Evolutionary conservation across 176 grass and related monocot species (phyloP).

Genomic region (Miscanthus lutarioriparius): DNA sequence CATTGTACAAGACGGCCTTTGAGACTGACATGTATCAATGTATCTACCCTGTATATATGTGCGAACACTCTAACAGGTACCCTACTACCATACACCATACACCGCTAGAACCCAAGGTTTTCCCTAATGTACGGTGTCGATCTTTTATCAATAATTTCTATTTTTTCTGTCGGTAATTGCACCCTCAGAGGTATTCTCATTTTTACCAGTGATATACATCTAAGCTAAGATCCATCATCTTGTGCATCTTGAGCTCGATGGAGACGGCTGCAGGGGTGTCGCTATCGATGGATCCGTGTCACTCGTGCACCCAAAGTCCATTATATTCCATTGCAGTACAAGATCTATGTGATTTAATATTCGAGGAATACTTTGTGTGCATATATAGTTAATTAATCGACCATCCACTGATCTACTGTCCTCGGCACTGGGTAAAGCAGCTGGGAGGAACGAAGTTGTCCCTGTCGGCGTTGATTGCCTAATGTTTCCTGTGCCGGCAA

Average conservation of each 20-base stretch:
- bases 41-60: too few relatives aligned
- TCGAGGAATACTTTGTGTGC: background rate
- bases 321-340: background rate
- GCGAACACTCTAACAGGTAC: background rate
- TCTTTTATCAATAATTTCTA: background rate
- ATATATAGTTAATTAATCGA: background rate
- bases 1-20: too few relatives aligned
- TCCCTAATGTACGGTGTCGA: too few relatives aligned
- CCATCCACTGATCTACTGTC: constrained; percentile 5
- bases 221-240: background rate
- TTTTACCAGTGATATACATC: background rate
- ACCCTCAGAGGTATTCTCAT: background rate
- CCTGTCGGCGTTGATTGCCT: background rate
- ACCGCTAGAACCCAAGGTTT: background rate
- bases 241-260: background rate
- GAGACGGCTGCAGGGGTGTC: background rate
- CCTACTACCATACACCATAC: background rate
- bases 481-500: constrained; percentile 22
- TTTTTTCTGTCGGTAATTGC: too few relatives aligned
- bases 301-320: constrained; percentile 22
- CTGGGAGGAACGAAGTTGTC: background rate
- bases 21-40: too few relatives aligned
- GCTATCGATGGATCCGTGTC: constrained; percentile 43
- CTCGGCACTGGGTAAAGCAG: background rate
- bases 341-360: background rate